These are phyloP conservation scores for Phytophthora pseudosyringae DNA, from an alignment of 352 stramenopile genomes.

Conservation along the genomic window DNA sequence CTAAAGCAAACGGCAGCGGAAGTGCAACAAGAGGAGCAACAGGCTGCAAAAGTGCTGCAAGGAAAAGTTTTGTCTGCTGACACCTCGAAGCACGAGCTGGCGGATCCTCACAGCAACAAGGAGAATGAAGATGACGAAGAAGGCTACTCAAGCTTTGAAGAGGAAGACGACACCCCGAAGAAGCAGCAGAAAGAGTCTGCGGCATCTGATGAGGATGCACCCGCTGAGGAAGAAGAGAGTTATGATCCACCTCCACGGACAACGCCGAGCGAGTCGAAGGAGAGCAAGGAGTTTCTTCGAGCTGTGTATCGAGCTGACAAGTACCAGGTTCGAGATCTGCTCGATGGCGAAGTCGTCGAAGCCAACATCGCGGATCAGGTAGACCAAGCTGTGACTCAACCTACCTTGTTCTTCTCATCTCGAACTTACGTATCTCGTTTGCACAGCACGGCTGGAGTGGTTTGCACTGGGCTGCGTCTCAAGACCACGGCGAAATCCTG, in stretches of 20 bases:
- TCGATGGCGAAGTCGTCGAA: constrained; percentile 53
- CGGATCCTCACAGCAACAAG: constrained; percentile 11
- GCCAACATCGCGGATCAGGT: constrained; percentile 69
- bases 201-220: constrained; percentile 10
- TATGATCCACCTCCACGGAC: constrained; percentile 44
- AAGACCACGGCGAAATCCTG: constrained; percentile 63
- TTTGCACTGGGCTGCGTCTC: constrained; percentile 79
- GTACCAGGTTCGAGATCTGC: constrained; percentile 57
- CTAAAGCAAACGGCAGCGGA: constrained; percentile 36
- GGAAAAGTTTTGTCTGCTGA: constrained; percentile 13
- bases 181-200: constrained; percentile 22
- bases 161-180: constrained; percentile 36
- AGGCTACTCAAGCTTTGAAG: constrained; percentile 74
- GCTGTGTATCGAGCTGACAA: constrained; percentile 70
- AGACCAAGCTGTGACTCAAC: not conserved
- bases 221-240: constrained; percentile 28
- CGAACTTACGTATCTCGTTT: constrained; percentile 8
- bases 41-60: constrained; percentile 30
- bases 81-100: constrained; percentile 17
- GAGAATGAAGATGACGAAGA: constrained; percentile 42
- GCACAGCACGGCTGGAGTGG: constrained; percentile 77
- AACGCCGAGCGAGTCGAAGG: constrained; percentile 51
- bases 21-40: constrained; percentile 36
- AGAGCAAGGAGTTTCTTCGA: constrained; percentile 68
- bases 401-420: not conserved